Conservation (phyloP, 2,329 filamentous ascomycete species). For the Huntiella abstrusa region DNA sequence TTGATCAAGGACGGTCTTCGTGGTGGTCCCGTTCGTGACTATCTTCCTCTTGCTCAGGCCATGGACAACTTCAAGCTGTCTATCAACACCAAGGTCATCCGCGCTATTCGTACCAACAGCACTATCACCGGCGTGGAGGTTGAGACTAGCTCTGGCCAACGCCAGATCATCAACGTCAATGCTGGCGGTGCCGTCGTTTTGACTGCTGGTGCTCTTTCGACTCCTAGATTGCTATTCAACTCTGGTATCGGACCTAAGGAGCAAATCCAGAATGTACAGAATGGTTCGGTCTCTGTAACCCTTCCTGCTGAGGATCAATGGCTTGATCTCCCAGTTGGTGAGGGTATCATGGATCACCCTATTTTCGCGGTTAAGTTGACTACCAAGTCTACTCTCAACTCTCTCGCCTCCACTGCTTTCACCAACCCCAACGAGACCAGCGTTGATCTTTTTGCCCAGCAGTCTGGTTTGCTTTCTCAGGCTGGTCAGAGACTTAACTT, state of each 20-base stretch:
- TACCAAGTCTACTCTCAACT: conserved; percentile 14
- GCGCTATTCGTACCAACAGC: conserved; percentile 45
- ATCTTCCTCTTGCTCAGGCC: conserved; percentile 41
- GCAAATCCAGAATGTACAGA: conserved; percentile 34
- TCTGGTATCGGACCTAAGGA: conserved; percentile 47
- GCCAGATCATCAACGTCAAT: conserved; percentile 20
- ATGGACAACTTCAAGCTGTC: conserved; percentile 48
- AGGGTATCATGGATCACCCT: conserved; percentile 38
- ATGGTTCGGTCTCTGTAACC: conserved; percentile 28
- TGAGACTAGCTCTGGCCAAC: conserved; percentile 30
- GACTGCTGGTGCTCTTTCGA: conserved; percentile 41
- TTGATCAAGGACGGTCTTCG: conserved; percentile 49
- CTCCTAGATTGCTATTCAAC: conserved; percentile 47
- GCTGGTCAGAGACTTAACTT: conserved; percentile 28
- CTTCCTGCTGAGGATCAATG: conserved; percentile 33
- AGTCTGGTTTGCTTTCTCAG: conserved; percentile 24
- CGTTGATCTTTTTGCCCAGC: conserved; percentile 19
- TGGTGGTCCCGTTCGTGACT: conserved; percentile 51
- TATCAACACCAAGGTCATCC: conserved; percentile 44
- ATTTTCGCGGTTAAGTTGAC: conserved; percentile 20
- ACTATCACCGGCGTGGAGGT: conserved; percentile 49
- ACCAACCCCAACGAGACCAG: conserved; percentile 16
- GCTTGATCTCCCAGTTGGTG: conserved; percentile 39
- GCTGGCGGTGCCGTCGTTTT: conserved; percentile 42
- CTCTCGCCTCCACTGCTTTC: conserved; percentile 14